Conservation (phyloP, 1,284 basidiomycete genomes). For the Puccinia horiana region DNA sequence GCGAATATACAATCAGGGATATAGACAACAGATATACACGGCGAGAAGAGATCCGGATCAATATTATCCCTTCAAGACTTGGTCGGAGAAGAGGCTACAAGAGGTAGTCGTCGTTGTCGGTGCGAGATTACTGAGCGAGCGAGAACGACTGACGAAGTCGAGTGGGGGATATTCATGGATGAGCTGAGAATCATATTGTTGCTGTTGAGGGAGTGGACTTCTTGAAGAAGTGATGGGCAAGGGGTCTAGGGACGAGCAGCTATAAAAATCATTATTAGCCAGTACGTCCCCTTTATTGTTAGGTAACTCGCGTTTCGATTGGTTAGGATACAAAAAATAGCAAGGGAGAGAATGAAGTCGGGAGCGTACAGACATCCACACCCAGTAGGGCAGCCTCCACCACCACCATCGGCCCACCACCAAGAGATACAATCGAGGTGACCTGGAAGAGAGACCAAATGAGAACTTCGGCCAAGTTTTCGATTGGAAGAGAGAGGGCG, state of each 20-base stretch:
- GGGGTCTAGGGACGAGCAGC: too few species aligned
- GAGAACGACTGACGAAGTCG: background rate
- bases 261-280: too few species aligned
- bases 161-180: background rate
- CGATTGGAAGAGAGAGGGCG: background rate
- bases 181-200: too few species aligned
- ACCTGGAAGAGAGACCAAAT: background rate
- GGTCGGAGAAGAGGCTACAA: too few species aligned
- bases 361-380: slow-evolving; percentile 44
- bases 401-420: slow-evolving; percentile 17
- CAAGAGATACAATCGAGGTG: slow-evolving; percentile 34
- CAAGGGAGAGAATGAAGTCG: background rate
- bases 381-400: slow-evolving; percentile 24
- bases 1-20: too few species aligned
- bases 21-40: too few species aligned
- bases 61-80: too few species aligned
- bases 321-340: background rate
- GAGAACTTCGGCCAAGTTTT: background rate
- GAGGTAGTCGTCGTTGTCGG: background rate
- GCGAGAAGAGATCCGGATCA: too few species aligned
- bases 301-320: too few species aligned
- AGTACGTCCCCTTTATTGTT: too few species aligned
- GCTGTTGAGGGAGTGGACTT: background rate
- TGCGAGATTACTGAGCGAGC: background rate
- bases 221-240: background rate